A percentile compares a stretch with the other conserved stretches of the same genome.
These are phyloP conservation scores for Scenedesmus sp. DNA, from an alignment of 163 green algal genomes.

Conservation along the genomic window DNA sequence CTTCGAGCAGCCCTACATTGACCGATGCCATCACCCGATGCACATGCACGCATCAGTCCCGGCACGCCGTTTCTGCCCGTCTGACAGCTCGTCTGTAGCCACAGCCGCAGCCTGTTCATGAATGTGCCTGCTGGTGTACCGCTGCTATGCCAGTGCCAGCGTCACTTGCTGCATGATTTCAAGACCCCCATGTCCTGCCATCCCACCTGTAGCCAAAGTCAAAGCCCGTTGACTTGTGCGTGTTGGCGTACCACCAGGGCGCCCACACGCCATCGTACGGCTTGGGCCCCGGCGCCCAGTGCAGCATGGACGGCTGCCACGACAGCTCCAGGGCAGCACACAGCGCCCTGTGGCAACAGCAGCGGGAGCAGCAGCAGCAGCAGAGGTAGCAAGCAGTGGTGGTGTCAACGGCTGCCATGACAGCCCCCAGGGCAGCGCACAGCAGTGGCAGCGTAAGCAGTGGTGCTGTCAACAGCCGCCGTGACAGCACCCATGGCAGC, in stretches of 20 bases:
- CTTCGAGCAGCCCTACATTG: no score
- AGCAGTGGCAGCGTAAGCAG: background rate
- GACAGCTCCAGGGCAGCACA: constrained; percentile 71
- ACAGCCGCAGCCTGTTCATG: no score
- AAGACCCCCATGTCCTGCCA: background rate
- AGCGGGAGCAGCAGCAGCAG: background rate
- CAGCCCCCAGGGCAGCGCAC: background rate
- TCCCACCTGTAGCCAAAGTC: constrained; percentile 9
- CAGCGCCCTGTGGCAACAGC: constrained; percentile 61
- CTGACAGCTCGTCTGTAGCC: no score
- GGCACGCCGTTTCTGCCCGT: no score
- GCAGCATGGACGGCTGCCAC: constrained; percentile 79
- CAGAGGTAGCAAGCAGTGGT: background rate
- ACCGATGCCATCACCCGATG: no score
- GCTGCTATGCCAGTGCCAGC: background rate
- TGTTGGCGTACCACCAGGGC: constrained; percentile 79
- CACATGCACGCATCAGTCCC: no score
- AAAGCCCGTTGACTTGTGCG: constrained; percentile 64
- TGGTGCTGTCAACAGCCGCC: no score
- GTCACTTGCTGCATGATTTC: background rate
- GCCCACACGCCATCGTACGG: constrained; percentile 84
- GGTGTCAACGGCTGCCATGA: background rate
- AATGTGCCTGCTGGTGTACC: no score
- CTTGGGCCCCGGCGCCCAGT: constrained; percentile 81
- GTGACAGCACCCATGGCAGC: background rate